Conservation (phyloP, 192 early-diverging fungal species). For the Podila epigama region DNA sequence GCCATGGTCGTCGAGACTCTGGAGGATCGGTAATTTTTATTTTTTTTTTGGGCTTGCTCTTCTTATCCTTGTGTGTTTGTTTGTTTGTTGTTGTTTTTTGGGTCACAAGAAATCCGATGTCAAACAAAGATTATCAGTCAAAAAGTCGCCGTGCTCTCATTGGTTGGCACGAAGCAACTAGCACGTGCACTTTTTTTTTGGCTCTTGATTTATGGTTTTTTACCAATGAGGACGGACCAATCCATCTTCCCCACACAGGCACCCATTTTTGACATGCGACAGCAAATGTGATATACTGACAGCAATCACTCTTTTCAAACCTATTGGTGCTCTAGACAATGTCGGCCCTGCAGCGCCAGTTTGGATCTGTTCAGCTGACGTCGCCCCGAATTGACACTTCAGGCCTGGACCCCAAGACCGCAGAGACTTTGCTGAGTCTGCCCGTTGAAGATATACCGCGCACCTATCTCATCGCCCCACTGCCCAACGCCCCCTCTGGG, state of each 20-base stretch:
- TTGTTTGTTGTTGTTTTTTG: background rate
- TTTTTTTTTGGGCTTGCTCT: background rate
- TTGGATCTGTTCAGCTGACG: background rate
- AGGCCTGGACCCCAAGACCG: conserved; percentile 23
- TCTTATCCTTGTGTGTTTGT: background rate
- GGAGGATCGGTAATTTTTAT: background rate
- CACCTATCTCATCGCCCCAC: conserved; percentile 23
- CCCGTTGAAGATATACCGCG: conserved; percentile 36
- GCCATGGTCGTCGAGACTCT: background rate
- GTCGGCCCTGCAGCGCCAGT: background rate
- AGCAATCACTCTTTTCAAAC: too few species aligned
- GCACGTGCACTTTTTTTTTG: too few species aligned
- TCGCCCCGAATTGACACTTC: background rate
- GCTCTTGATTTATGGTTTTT: too few species aligned
- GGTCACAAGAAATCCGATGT: too few species aligned
- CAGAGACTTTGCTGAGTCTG: conserved; percentile 16
- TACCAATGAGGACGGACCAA: too few species aligned
- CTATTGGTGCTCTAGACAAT: too few species aligned
- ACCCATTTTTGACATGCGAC: background rate
- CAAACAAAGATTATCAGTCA: too few species aligned
- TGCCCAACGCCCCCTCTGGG: background rate
- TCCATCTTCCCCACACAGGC: background rate
- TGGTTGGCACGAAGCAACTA: too few species aligned
- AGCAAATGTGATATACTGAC: background rate
- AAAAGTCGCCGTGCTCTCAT: too few species aligned